These are phyloP conservation scores for Symbiodinium natans DNA, from an alignment of 73 alveolate species.

Conservation along the genomic window DNA sequence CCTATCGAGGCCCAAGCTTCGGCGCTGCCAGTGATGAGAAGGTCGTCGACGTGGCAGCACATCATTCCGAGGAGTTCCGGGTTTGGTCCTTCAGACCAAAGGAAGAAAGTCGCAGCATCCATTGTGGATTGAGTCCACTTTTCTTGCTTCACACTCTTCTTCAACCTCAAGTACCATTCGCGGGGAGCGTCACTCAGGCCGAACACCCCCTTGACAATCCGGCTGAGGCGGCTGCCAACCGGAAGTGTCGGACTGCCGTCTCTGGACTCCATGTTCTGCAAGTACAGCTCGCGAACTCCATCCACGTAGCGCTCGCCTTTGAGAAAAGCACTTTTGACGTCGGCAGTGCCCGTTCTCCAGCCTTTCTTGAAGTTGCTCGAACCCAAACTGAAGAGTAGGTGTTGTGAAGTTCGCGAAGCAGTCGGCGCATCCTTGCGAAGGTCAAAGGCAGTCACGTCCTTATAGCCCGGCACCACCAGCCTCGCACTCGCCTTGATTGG, in stretches of 20 bases:
- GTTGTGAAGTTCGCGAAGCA: background rate
- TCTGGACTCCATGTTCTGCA: background rate
- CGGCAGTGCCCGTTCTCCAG: background rate
- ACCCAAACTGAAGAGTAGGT: background rate
- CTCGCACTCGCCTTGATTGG: no score
- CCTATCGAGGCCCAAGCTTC: no score
- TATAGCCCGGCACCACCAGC: background rate
- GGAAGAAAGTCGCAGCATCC: no score
- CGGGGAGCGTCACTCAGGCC: background rate
- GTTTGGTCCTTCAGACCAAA: no score
- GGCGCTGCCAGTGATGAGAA: no score
- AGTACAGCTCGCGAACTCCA: background rate
- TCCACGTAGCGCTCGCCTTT: constrained; percentile 1
- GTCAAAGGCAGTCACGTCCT: background rate
- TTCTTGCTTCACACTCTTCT: background rate
- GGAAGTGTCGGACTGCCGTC: no score
- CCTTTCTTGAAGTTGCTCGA: background rate
- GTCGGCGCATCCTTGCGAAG: constrained; percentile 8
- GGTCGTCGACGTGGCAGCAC: no score
- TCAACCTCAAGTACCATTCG: background rate
- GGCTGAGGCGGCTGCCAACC: no score
- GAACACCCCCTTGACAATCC: no score
- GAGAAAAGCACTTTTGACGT: background rate
- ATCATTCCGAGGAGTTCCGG: no score
- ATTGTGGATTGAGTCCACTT: no score